phyloP scores from a whole-genome alignment of 2,329 filamentous ascomycete genomes.

The Colletotrichum salicis region DNA sequence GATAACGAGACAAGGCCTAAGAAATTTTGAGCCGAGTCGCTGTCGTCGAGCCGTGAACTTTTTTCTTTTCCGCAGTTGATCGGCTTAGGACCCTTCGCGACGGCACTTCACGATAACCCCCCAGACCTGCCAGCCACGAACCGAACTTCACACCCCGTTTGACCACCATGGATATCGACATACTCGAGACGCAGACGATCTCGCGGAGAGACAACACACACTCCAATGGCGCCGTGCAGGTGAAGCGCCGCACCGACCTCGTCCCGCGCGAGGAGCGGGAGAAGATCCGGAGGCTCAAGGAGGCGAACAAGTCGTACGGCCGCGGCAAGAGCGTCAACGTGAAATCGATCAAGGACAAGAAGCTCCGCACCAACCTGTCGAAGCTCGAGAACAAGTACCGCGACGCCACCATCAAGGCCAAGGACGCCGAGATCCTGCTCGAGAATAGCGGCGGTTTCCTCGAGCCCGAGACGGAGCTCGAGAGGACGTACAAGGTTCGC shows the following conservation, averaged over 20 bases:
- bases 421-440: constrained; percentile 93
- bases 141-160: background rate
- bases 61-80: constrained; percentile 10
- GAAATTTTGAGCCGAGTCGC: constrained; percentile 20
- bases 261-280: constrained; percentile 61
- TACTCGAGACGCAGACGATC: constrained; percentile 48
- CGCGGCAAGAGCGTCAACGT: constrained; percentile 81
- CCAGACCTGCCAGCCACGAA: background rate
- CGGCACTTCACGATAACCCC: background rate
- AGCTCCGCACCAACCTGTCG: constrained; percentile 83
- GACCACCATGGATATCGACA: constrained; percentile 48
- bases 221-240: constrained; percentile 64
- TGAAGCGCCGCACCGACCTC: constrained; percentile 64
- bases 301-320: constrained; percentile 83
- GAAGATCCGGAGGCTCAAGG: constrained; percentile 62
- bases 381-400: constrained; percentile 85
- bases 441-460: constrained; percentile 89
- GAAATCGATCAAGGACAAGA: constrained; percentile 85
- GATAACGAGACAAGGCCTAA: constrained; percentile 16
- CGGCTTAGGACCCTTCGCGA: constrained; percentile 18
- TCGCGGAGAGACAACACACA: constrained; percentile 47
- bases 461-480: constrained; percentile 87
- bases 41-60: constrained; percentile 3
- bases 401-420: constrained; percentile 82
- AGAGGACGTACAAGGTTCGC: constrained; percentile 90